Percentiles rank a stretch among this genome's conserved stretches.
phyloP scores from a whole-genome alignment of 1,284 basidiomycete genomes.

The Ganoderma lucidum region DNA sequence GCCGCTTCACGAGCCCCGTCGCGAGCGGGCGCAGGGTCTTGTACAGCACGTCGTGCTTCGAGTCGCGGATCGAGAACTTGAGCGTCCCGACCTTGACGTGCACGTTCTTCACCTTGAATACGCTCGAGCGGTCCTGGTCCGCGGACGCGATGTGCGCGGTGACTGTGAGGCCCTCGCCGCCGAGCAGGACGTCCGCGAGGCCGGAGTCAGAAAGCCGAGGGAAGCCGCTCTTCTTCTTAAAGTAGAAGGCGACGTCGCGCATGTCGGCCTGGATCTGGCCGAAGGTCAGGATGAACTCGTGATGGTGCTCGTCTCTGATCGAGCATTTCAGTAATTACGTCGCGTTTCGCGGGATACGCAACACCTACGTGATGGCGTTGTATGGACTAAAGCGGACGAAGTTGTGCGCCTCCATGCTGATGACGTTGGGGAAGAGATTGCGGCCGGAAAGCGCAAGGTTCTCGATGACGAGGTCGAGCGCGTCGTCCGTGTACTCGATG shows the following conservation, averaged over 20 bases:
- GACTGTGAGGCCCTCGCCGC: conserved; percentile 78
- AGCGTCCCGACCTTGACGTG: conserved; percentile 85
- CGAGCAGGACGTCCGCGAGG: conserved; percentile 89
- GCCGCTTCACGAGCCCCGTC: conserved; percentile 87
- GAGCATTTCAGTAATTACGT: neutral
- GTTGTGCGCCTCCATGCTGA: conserved; percentile 87
- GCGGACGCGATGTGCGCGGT: conserved; percentile 72
- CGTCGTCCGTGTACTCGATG: conserved; percentile 88
- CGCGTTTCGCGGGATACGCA: no score
- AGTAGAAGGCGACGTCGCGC: conserved; percentile 91
- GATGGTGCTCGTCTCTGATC: conserved; percentile 64
- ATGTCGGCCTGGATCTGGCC: conserved; percentile 95
- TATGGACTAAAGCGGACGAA: conserved; percentile 86
- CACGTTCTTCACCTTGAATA: conserved; percentile 84
- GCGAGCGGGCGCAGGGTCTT: conserved; percentile 83
- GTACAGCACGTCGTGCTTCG: conserved; percentile 92
- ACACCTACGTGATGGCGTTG: conserved; percentile 47
- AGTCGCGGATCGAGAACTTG: conserved; percentile 91
- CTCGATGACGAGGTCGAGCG: conserved; percentile 90
- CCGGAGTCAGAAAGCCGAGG: conserved; percentile 90
- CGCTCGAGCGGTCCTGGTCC: conserved; percentile 69
- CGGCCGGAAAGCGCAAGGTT: conserved; percentile 90
- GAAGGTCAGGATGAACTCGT: conserved; percentile 77
- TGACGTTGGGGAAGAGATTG: conserved; percentile 84
- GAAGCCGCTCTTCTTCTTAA: conserved; percentile 80